Percentiles rank a stretch among this genome's conserved stretches.
These are phyloP conservation scores for Petunia secreta DNA, from an alignment of 257 asterid species.

Conservation along the genomic window DNA sequence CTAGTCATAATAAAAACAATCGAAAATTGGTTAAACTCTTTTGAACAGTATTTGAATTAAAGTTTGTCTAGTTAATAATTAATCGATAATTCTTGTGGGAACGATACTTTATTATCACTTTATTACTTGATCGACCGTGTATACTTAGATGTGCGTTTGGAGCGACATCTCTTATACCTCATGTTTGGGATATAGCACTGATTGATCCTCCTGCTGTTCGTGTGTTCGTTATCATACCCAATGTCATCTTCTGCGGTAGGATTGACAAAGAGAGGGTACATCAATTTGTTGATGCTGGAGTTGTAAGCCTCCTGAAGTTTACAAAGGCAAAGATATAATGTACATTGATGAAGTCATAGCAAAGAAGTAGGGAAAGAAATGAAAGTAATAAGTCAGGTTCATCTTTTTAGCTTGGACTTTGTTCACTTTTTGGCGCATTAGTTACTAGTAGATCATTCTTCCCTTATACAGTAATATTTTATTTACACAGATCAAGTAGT, in stretches of 20 bases:
- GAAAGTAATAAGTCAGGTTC: constrained; percentile 34
- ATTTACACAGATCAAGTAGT: too few relatives aligned
- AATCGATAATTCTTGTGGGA: too few relatives aligned
- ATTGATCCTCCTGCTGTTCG: constrained; percentile 62
- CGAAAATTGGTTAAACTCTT: too few relatives aligned
- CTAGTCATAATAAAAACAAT: too few relatives aligned
- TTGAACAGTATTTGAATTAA: too few relatives aligned
- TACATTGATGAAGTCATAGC: constrained; percentile 65
- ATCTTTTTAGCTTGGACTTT: too few relatives aligned
- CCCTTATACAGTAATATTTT: too few relatives aligned
- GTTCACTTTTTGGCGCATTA: too few relatives aligned
- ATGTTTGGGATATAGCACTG: constrained; percentile 68
- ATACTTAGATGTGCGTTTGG: background rate
- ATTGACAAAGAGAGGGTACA: constrained; percentile 59
- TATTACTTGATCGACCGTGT: too few relatives aligned
- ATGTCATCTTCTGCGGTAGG: constrained; percentile 57
- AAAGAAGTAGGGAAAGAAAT: constrained; percentile 68
- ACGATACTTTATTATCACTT: too few relatives aligned
- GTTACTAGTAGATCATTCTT: too few relatives aligned
- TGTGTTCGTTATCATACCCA: constrained; percentile 59
- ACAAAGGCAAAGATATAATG: constrained; percentile 60
- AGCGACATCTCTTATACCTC: constrained; percentile 66
- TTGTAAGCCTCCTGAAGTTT: constrained; percentile 44
- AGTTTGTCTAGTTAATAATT: too few relatives aligned
- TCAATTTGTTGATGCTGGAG: constrained; percentile 61